phyloP scores from a whole-genome alignment of 768 basidiomycete species.

The Lactarius pseudohatsudake region DNA sequence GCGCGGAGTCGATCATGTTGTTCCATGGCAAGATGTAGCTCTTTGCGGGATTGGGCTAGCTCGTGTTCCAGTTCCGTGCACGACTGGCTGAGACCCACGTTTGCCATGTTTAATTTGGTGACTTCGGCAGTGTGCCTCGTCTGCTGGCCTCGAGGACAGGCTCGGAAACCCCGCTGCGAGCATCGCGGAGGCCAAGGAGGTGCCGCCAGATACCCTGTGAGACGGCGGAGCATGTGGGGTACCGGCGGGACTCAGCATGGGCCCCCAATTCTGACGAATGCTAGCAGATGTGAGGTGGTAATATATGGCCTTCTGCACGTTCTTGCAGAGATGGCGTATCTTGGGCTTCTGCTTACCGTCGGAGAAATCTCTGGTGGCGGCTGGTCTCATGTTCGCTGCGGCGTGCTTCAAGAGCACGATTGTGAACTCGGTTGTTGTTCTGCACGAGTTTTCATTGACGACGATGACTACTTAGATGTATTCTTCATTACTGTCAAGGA shows the following conservation, averaged over 20 bases:
- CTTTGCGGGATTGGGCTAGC: slow-evolving; percentile 24
- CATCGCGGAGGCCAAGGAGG: neutral
- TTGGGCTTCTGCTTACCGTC: too few species aligned
- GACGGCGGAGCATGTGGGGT: neutral
- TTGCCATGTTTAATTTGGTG: slow-evolving; percentile 23
- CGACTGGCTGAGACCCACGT: slow-evolving; percentile 23
- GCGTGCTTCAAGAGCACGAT: too few species aligned
- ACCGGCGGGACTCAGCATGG: too few species aligned
- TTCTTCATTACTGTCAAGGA: too few species aligned
- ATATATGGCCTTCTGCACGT: too few species aligned
- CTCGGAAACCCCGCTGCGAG: neutral
- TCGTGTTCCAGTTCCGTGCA: slow-evolving; percentile 24
- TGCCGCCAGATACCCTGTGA: neutral
- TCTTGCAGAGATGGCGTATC: too few species aligned
- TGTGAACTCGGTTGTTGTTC: too few species aligned
- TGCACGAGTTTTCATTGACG: too few species aligned
- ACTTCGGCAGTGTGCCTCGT: slow-evolving; percentile 15
- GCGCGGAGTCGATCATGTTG: slow-evolving; percentile 18
- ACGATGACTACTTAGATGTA: too few species aligned
- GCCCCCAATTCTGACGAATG: slow-evolving; percentile 25
- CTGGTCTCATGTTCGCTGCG: too few species aligned
- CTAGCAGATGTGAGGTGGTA: too few species aligned
- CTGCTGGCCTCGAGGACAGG: slow-evolving; percentile 1
- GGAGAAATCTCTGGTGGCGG: too few species aligned
- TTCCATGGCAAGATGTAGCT: slow-evolving; percentile 29